These are phyloP conservation scores for Phytophthora sp. DNA, from an alignment of 352 stramenopile species.

Conservation along the genomic window DNA sequence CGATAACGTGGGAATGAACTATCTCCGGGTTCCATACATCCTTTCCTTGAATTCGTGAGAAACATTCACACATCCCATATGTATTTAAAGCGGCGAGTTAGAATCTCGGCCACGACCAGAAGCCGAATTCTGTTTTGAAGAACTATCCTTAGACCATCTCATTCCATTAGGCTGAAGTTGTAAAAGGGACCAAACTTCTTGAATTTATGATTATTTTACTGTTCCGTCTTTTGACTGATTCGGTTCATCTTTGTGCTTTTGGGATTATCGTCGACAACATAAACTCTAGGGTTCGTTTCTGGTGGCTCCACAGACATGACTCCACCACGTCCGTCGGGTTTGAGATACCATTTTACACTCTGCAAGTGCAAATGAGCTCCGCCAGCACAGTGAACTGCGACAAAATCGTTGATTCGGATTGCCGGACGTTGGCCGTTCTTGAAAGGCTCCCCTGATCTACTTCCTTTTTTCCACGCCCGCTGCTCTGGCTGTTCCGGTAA, in stretches of 20 bases:
- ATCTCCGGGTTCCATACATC: too few relatives aligned
- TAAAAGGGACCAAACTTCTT: too few relatives aligned
- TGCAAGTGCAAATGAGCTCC: conserved; percentile 19
- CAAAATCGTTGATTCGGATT: conserved; percentile 30
- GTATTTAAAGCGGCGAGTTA: too few relatives aligned
- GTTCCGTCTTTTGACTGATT: too few relatives aligned
- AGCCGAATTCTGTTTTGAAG: too few relatives aligned
- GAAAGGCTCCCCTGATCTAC: not conserved
- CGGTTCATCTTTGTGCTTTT: not conserved
- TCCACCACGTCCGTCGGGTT: conserved; percentile 12
- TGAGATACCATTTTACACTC: conserved; percentile 20
- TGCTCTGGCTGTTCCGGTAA: conserved; percentile 7
- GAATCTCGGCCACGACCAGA: too few relatives aligned
- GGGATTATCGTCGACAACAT: not conserved
- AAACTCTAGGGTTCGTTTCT: not conserved
- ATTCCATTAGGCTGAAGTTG: too few relatives aligned
- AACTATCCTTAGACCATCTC: too few relatives aligned
- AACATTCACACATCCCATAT: too few relatives aligned
- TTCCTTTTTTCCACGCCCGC: conserved; percentile 9
- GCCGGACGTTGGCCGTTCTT: not conserved
- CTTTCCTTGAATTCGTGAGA: too few relatives aligned
- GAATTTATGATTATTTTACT: too few relatives aligned
- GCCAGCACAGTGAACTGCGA: conserved; percentile 22
- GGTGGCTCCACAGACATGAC: conserved; percentile 3
- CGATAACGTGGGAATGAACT: too few relatives aligned